Base-by-base conservation (phyloP, 495 filamentous ascomycete species). In the Aspergillus ostianus region DNA sequence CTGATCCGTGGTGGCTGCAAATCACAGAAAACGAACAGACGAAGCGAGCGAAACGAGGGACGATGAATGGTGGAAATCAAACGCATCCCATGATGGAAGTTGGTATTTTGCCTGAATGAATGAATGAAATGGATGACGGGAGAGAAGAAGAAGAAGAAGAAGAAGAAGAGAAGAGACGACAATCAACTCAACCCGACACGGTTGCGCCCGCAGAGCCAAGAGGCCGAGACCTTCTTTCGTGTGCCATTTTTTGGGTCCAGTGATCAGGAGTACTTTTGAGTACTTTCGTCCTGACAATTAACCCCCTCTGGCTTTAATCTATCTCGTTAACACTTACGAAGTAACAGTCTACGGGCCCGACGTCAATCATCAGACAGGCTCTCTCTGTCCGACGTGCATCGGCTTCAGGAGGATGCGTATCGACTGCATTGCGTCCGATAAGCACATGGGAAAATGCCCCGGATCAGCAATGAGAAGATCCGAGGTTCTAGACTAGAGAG, bases 401-500 rank as follows among this genome's bases (percentile, higher is more conserved):
- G 1, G 10, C 36, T 41, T 8, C 9, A 41, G 12, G 3, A 41
- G 8, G 10, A 41, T 17, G 36, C 13, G 36, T 41, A 15, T 41
- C 36, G 36, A 41, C 13, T 41, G 36, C 36, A 41, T 41, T 41
- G 36, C 36, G 36, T 41, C 12, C 13, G 36, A 15, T 10, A 13
- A 41, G 8, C 36, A 15, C 36, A 41, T 41, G 36, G 36, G 15
- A 41, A 41, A 17, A 41, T 41, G 36, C 47, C 55, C 55, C 55
- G 55, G 55, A 57, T 57, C 60, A 52, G 55, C 55, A 47, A 53
- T 51, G 19, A 53, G 53, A 32, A 27, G 61, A 61, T 66, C 64
- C 32, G 13, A 55, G 15, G 45, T 49, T 56, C 54, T 36, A 56
- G 54, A 56, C 55, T 56, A 12, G 30, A 32, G 30, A 7, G 7